Conservation (phyloP, 1,284 basidiomycete species). For the Cutaneotrichosporon cutaneum region DNA sequence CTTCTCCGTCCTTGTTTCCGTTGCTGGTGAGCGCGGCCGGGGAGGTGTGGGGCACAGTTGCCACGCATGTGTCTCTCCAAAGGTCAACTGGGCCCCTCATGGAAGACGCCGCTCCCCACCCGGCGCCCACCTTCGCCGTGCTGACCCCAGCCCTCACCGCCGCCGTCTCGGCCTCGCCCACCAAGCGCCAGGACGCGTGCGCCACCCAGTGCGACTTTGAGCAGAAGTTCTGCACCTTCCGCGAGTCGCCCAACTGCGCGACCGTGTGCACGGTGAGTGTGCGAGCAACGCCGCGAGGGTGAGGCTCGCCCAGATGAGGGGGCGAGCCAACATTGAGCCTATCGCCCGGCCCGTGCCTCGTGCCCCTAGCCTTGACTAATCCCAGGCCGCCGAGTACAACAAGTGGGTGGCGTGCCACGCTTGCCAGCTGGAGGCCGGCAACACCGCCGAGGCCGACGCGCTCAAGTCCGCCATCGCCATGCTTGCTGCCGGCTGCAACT, state of each 20-base stretch:
- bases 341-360: too few relatives aligned
- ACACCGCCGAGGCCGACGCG: background rate
- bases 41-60: too few relatives aligned
- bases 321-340: too few relatives aligned
- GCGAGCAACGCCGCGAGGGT: too few relatives aligned
- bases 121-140: background rate
- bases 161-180: background rate
- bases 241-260: slow-evolving; percentile 1
- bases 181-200: background rate
- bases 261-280: background rate
- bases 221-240: slow-evolving; percentile 5
- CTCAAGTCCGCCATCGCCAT: background rate
- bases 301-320: too few relatives aligned
- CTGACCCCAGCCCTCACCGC: slow-evolving; percentile 1
- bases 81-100: background rate
- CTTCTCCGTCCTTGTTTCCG: background rate
- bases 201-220: background rate
- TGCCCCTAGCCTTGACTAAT: background rate
- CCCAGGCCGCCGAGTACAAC: slow-evolving; percentile 2
- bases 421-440: background rate
- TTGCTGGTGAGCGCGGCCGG: background rate
- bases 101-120: background rate
- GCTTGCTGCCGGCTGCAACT: background rate
- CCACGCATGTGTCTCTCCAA: too few relatives aligned
- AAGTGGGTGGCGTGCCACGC: slow-evolving; percentile 3